phyloP scores from a whole-genome alignment of 192 early-diverging fungal genomes.

The Allomyces macrogynus region DNA sequence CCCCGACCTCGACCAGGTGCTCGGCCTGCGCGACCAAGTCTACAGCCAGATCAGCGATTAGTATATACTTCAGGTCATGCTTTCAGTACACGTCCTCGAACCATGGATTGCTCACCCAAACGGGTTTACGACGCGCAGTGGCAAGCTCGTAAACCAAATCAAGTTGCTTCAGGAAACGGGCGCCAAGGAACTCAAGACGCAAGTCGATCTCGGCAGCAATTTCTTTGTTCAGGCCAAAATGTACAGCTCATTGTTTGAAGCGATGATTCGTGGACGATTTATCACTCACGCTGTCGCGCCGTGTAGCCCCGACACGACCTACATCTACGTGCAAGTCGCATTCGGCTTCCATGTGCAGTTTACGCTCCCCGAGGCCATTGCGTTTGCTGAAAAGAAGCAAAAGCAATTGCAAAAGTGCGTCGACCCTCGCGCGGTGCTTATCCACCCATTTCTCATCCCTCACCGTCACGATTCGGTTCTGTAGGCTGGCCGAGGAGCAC shows the following conservation, averaged over 20 bases:
- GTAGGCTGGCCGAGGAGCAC: conserved; percentile 38
- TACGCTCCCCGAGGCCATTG: conserved; percentile 50
- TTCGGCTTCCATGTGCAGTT: conserved; percentile 63
- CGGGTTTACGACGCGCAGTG: conserved; percentile 13
- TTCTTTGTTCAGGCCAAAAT: conserved; percentile 75
- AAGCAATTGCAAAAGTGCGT: conserved; percentile 38
- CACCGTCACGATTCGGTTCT: background rate
- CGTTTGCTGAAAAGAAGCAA: conserved; percentile 54
- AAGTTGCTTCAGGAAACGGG: conserved; percentile 42
- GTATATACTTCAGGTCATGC: conserved; percentile 17
- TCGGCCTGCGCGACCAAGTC: conserved; percentile 47
- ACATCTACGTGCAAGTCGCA: conserved; percentile 58
- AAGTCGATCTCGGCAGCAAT: conserved; percentile 71
- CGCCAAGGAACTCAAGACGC: conserved; percentile 47
- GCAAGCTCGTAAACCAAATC: conserved; percentile 60
- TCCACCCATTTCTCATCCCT: background rate
- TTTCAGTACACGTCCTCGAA: conserved; percentile 3
- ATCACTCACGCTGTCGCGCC: background rate
- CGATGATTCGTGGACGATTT: too few species aligned
- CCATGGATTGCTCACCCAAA: background rate
- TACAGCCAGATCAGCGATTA: conserved; percentile 66
- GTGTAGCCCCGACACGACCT: conserved; percentile 38
- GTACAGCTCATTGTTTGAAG: conserved; percentile 18
- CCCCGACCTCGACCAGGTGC: conserved; percentile 39
- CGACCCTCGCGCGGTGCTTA: background rate